Conservation (phyloP, 495 filamentous ascomycete species). For the Penicillium nucicola region DNA sequence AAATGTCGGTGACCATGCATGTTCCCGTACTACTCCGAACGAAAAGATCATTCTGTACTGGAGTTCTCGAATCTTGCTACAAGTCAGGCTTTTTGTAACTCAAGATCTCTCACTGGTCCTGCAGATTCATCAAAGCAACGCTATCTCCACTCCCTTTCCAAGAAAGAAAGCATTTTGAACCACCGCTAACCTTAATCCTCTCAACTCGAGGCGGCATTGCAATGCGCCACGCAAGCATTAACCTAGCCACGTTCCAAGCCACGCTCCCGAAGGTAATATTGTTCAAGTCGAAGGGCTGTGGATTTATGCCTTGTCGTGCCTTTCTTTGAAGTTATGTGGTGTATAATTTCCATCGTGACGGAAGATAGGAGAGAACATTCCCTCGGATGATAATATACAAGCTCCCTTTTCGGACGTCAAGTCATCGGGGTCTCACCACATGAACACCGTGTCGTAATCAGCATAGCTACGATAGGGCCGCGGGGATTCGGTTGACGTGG, state of each 20-base stretch:
- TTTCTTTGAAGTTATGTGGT: constrained; percentile 7
- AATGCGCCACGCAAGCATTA: constrained; percentile 24
- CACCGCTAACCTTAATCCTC: constrained; percentile 8
- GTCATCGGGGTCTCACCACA: constrained; percentile 13
- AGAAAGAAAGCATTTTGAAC: constrained; percentile 10
- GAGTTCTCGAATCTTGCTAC: neutral
- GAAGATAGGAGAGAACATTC: constrained; percentile 9
- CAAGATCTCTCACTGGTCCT: constrained; percentile 13
- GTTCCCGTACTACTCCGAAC: too few relatives aligned
- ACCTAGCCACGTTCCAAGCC: constrained; percentile 22
- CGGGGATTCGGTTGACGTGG: neutral
- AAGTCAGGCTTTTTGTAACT: neutral
- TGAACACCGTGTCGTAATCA: constrained; percentile 20
- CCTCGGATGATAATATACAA: constrained; percentile 1
- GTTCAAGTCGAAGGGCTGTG: constrained; percentile 8
- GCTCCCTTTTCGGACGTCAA: constrained; percentile 1
- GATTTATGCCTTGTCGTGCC: constrained; percentile 6
- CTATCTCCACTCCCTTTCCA: constrained; percentile 12
- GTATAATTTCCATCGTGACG: constrained; percentile 12
- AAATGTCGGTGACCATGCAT: too few relatives aligned
- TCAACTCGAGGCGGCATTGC: constrained; percentile 14
- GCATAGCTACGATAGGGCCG: constrained; percentile 18
- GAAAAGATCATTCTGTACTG: too few relatives aligned
- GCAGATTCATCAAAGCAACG: constrained; percentile 8
- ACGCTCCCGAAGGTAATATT: constrained; percentile 12